Conservation (phyloP, 768 basidiomycete species). For the Dictyophora rubrovolvata region DNA sequence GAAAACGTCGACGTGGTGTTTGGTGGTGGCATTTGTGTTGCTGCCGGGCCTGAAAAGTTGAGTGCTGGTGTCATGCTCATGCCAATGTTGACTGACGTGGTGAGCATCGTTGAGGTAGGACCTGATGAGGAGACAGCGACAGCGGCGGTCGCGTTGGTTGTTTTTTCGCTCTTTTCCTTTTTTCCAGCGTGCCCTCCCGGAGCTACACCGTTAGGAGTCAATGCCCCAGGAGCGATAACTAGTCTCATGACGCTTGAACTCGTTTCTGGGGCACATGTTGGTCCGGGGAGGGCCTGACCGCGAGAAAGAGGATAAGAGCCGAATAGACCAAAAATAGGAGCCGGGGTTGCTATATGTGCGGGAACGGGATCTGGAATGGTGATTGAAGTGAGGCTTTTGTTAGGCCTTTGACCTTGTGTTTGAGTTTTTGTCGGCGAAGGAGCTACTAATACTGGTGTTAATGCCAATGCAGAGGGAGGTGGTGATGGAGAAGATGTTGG, state of each 20-base stretch:
- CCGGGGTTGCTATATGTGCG: neutral
- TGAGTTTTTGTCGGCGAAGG: too few species aligned
- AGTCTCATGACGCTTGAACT: constrained; percentile 1
- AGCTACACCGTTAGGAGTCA: neutral
- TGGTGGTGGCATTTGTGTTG: too few species aligned
- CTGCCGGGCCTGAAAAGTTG: too few species aligned
- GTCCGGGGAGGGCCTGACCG: constrained; percentile 1
- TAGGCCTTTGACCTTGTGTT: too few species aligned
- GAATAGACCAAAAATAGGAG: constrained; percentile 3
- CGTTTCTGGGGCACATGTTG: constrained; percentile 6
- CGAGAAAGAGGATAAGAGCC: constrained; percentile 8
- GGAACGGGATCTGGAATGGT: neutral
- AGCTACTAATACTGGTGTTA: neutral
- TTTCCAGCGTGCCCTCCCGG: neutral
- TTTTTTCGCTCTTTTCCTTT: neutral
- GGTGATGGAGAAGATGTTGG: neutral
- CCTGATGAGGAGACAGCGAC: too few species aligned
- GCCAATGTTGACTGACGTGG: too few species aligned
- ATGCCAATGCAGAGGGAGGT: neutral
- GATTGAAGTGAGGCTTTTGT: neutral
- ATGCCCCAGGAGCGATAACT: neutral
- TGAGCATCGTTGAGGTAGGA: too few species aligned
- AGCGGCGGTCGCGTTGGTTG: neutral
- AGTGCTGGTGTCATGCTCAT: too few species aligned
- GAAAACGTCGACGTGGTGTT: too few species aligned